A percentile compares a stretch with the other conserved stretches of the same genome.
Evolutionary conservation across 306 rosid genomes (phyloP).

Genomic region (Vicia faba): DNA sequence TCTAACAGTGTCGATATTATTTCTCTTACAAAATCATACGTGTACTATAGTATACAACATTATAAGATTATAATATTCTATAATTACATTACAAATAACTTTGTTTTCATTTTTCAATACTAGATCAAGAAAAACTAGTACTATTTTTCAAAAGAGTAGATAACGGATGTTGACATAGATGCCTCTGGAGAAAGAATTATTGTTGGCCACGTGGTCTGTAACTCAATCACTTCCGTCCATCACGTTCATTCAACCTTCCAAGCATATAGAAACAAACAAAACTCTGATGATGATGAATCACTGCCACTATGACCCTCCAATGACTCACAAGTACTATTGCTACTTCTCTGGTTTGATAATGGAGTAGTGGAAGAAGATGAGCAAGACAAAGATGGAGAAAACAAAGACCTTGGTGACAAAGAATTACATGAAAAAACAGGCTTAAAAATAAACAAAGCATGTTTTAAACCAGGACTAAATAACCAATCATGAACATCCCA

Average conservation of each 20-base stretch:
- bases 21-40: neutral
- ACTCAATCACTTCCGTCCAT: constrained; percentile 60
- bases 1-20: constrained; percentile 7
- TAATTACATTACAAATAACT: constrained; percentile 34
- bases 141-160: constrained; percentile 33
- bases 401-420: constrained; percentile 30
- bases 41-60: neutral
- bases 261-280: constrained; percentile 78
- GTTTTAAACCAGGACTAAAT: constrained; percentile 73
- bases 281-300: constrained; percentile 45
- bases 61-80: neutral
- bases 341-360: constrained; percentile 40
- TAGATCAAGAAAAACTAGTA: constrained; percentile 52
- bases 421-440: constrained; percentile 53
- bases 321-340: constrained; percentile 36
- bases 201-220: constrained; percentile 50
- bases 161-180: constrained; percentile 39
- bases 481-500: constrained; percentile 99
- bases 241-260: constrained; percentile 75
- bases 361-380: constrained; percentile 41
- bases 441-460: constrained; percentile 77
- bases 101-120: constrained; percentile 60
- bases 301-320: constrained; percentile 35
- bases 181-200: constrained; percentile 50
- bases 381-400: constrained; percentile 36